Percentiles rank a stretch among this genome's conserved stretches.
Conservation (phyloP, 306 rosid species). For the Pyrus communis region DNA sequence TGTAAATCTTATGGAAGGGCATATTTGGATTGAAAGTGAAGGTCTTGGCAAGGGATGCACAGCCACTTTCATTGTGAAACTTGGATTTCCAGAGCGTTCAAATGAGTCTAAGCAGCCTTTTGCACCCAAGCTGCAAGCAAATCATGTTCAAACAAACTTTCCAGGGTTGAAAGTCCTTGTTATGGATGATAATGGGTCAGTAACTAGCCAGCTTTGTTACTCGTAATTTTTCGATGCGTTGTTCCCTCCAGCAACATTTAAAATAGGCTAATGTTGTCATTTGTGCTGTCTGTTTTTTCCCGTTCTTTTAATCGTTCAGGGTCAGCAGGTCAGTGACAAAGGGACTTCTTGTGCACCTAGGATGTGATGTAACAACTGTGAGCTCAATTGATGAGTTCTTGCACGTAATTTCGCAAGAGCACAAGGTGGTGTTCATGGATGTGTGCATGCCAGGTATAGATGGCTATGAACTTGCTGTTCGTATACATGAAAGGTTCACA, state of each 20-base stretch:
- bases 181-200: slow-evolving; percentile 94
- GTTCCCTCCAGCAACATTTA: not conserved
- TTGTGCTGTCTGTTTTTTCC: not conserved
- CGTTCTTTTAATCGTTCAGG: slow-evolving; percentile 29
- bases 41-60: slow-evolving; percentile 90
- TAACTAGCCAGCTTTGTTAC: slow-evolving; percentile 27
- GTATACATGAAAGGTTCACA: slow-evolving; percentile 52
- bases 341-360: slow-evolving; percentile 80
- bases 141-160: slow-evolving; percentile 51
- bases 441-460: slow-evolving; percentile 50
- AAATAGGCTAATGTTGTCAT: not conserved
- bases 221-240: not conserved
- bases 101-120: slow-evolving; percentile 53
- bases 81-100: slow-evolving; percentile 63
- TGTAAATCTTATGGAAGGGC: slow-evolving; percentile 94
- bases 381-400: slow-evolving; percentile 67
- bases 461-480: slow-evolving; percentile 55
- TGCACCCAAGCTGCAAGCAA: slow-evolving; percentile 39
- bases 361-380: slow-evolving; percentile 69
- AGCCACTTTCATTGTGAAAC: slow-evolving; percentile 71
- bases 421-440: slow-evolving; percentile 77
- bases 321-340: slow-evolving; percentile 76
- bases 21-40: slow-evolving; percentile 94
- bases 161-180: slow-evolving; percentile 77
- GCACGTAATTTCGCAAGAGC: slow-evolving; percentile 53